Base-by-base conservation (phyloP, 2,329 filamentous ascomycete genomes). In the Juglanconis juglandina region DNA sequence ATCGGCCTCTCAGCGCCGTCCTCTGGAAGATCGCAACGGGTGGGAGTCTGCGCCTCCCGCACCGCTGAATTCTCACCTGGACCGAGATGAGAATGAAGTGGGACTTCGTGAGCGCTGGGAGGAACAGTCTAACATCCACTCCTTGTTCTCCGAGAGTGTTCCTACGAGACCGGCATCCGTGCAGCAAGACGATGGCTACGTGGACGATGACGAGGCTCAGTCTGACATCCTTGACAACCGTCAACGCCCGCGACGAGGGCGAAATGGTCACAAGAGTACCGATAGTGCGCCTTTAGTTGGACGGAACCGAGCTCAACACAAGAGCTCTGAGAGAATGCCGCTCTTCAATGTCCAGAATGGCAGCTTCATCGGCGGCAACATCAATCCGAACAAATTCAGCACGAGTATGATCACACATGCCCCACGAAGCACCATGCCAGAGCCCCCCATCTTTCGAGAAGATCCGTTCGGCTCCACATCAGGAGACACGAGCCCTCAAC, bases 371-470 rank as follows among this genome's bases (percentile, higher is more conserved):
- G 49, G 50, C 30, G 37, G 42, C 44, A 34, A 44, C 46, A 32
- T 37, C 50, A 17, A 56, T 34, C 11, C 33, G 17, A 50, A 47
- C 37, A 35, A 32, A 9, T 57, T 63, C 24, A 63, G 17, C 41
- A 56, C 61, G 34, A 63, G 61, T 24, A 63, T 63, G 61, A 58
- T 61, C 55, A 63, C 61, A 13, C 61, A 63, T 47, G 53, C 61
- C 4, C 61, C 61, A 11, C 41, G 11, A 14, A 50, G 32, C 46
- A 49, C 33, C 10, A 58, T 44, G 24, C 50, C 58, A 53, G 61
- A 63, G 32, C 37, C 54, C 13, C 13, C 61, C 11, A 13, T 13
- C 2, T 63, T 58, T 11, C 58, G 53, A 41, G 13, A 54, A 37
- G 39, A 63, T 32, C 61, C 61, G n/a, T 63, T 63, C 37, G 61